Evolutionary conservation across 2,329 filamentous ascomycete genomes (phyloP).

Genomic region (Colletotrichum chrysophilum): DNA sequence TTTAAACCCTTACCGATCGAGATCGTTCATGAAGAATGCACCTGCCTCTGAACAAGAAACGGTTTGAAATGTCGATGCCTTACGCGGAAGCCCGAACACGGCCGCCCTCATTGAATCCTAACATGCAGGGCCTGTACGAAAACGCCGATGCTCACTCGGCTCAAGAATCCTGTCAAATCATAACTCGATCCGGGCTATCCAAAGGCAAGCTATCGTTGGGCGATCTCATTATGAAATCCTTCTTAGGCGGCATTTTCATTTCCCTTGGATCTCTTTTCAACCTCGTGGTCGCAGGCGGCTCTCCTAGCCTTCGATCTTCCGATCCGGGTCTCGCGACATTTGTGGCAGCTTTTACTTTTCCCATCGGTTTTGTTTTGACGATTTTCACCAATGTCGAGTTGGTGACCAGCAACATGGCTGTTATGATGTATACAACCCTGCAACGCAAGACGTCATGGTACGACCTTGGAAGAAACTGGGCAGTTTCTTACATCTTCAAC

Average conservation of each 20-base stretch:
- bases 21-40: not conserved
- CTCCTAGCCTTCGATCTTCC: not conserved
- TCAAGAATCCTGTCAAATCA: not conserved
- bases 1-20: rapidly evolving
- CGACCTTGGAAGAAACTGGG: not conserved
- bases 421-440: not conserved
- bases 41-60: not conserved
- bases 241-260: conserved; percentile 4
- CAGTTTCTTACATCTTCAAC: not conserved
- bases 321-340: not conserved
- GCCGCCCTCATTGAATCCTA: not conserved
- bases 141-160: not conserved
- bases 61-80: not conserved
- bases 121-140: not conserved
- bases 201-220: not conserved
- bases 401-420: conserved; percentile 4
- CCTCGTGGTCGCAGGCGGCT: not conserved
- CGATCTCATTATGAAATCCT: not conserved
- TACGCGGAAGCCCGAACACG: not conserved
- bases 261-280: not conserved
- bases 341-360: not conserved
- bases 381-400: not conserved
- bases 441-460: not conserved
- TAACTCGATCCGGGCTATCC: not conserved
- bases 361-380: not conserved